Evolutionary conservation across 1,284 basidiomycete species (phyloP), one percentile per base, ranked within the genome.

Genomic region (Ceratobasidium sp.): DNA sequence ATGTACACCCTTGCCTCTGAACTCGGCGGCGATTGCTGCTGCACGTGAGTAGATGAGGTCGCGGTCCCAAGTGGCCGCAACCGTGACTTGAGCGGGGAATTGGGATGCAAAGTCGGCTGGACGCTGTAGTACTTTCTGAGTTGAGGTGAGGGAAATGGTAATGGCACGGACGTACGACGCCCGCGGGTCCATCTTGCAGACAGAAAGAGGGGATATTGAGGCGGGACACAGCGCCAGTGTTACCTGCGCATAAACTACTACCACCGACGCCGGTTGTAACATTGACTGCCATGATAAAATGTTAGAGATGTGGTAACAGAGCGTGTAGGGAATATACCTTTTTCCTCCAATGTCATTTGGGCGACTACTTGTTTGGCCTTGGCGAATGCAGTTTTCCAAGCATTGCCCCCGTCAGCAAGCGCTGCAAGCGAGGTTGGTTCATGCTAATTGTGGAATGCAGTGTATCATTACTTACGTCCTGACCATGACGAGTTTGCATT

Each of bases 191-290:
- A 72, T 88, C 86, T 79, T 87, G 74, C 77, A 78, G 76, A 76
- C 91, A 93, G n/a, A 92, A 77, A 12, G 88, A 87, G 1, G 88
- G 87, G 38, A 81, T 82, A 64, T 76, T 76, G 1, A 79, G 79
- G 2, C 78, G 73, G 6, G 77, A 74, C 5, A 82, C 77, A 38
- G 77, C 54, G 6, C 57, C 62, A 12, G 69, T 72, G 52, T 70
- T 72, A 25, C 70, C 70, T n/a, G 53, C 70, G 34, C 70, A 71
- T 12, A 77, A 77, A 1, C 79, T 53, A 42, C 40, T 20, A 3
- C 25, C 20, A 5, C 57, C 69, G 2, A 62, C 25, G 10, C 69
- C 58, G 22, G 69, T 69, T 8, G 57, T 64, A 25, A 69, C 17
- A 40, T 62, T 69, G 34, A 69, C 69, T 62, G 25, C 25, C 29